Evolutionary conservation across 805 yeast species (phyloP).

Genomic region (Metschnikowia santaceciliae): DNA sequence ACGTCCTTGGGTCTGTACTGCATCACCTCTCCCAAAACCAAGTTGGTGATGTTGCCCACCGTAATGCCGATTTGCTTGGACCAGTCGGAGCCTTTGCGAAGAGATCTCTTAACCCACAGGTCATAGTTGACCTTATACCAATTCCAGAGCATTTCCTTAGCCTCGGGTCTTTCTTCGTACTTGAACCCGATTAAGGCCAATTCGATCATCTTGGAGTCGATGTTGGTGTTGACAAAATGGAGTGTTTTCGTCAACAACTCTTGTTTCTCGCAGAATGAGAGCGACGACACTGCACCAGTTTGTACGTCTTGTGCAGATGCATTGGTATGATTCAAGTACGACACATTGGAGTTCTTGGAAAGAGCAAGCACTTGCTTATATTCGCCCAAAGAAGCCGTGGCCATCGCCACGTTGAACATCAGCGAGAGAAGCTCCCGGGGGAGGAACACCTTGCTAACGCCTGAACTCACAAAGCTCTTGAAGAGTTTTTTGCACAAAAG

Average conservation of each 20-base stretch:
- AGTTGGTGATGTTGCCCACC: constrained; percentile 37
- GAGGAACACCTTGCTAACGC: constrained; percentile 44
- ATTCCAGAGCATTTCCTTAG: constrained; percentile 42
- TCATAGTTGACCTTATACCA: constrained; percentile 57
- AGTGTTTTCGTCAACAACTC: constrained; percentile 51
- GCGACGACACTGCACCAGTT: constrained; percentile 50
- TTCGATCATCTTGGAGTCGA: constrained; percentile 53
- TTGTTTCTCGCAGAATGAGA: constrained; percentile 46
- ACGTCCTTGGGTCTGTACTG: constrained; percentile 28
- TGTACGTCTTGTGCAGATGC: constrained; percentile 41
- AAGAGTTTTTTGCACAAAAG: constrained; percentile 38
- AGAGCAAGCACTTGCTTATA: constrained; percentile 58
- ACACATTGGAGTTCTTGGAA: constrained; percentile 47
- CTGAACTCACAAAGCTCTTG: constrained; percentile 44
- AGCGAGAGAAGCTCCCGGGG: constrained; percentile 50
- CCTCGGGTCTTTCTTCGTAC: constrained; percentile 29
- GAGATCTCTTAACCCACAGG: constrained; percentile 47
- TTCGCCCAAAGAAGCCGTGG: constrained; percentile 40
- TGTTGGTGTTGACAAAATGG: constrained; percentile 54
- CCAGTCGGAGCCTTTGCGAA: constrained; percentile 43
- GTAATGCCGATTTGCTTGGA: constrained; percentile 46
- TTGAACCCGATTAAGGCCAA: constrained; percentile 53
- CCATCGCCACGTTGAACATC: constrained; percentile 40
- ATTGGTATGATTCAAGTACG: constrained; percentile 38
- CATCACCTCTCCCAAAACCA: constrained; percentile 40